Evolutionary conservation across 768 basidiomycete genomes (phyloP).

Genomic region (Hysterangium stoloniferum): DNA sequence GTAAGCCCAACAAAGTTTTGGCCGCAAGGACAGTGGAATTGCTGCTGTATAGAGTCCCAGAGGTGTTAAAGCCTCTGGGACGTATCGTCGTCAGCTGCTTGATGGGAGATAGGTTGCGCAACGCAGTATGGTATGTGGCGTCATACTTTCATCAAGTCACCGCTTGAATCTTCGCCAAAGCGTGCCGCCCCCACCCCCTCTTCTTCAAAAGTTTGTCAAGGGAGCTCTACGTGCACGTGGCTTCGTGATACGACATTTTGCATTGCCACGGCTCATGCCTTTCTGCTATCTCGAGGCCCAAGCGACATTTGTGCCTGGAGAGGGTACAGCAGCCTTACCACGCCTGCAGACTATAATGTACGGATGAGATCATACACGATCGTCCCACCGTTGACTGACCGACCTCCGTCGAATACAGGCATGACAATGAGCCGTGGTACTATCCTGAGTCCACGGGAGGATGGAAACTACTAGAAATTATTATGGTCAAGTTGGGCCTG

Average conservation of each 20-base stretch:
- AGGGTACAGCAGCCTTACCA: not conserved
- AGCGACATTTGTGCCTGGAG: not conserved
- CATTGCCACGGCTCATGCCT: not conserved
- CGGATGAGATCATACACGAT: too few species aligned
- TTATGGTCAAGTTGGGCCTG: not conserved
- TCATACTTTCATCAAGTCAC: not conserved
- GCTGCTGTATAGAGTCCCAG: constrained; percentile 32
- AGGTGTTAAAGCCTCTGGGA: constrained; percentile 28
- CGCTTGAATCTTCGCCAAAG: not conserved
- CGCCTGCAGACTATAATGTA: too few species aligned
- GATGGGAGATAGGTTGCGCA: constrained; percentile 37
- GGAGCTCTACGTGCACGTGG: not conserved
- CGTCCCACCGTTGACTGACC: too few species aligned
- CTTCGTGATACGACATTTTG: not conserved
- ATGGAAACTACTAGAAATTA: not conserved
- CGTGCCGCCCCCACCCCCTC: not conserved
- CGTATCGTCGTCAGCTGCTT: constrained; percentile 29
- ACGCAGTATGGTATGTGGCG: constrained; percentile 38
- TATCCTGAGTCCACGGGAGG: not conserved
- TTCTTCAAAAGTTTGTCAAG: not conserved
- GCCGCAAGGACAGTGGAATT: constrained; percentile 35
- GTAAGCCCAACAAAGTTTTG: constrained; percentile 31
- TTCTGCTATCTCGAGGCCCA: not conserved
- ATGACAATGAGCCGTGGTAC: not conserved
- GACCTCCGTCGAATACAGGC: not conserved